These are phyloP conservation scores for Leucosporidium creatinivorum DNA, from an alignment of 768 basidiomycete genomes.

Conservation along the genomic window DNA sequence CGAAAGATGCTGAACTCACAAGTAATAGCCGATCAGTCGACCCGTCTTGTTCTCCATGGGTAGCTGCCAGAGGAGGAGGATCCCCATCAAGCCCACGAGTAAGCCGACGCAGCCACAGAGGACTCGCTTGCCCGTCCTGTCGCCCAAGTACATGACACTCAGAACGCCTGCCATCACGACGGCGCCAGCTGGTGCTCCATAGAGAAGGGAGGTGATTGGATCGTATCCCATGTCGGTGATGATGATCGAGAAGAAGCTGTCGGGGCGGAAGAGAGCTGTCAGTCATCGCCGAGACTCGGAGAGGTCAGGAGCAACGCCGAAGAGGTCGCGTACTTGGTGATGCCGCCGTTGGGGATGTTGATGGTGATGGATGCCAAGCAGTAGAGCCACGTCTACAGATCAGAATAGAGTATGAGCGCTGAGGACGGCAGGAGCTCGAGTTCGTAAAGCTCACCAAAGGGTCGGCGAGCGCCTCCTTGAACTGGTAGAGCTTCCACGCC, in stretches of 20 bases:
- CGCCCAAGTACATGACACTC: constrained; percentile 14
- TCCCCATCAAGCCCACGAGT: constrained; percentile 7
- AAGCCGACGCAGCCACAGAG: constrained; percentile 10
- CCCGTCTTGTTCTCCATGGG: constrained; percentile 14
- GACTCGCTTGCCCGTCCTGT: constrained; percentile 3
- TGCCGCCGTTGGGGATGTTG: constrained; percentile 14
- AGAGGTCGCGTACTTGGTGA: constrained; percentile 4
- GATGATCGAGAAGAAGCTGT: constrained; percentile 22
- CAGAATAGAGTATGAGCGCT: too few species aligned
- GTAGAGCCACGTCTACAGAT: constrained; percentile 16
- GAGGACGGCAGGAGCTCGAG: too few species aligned
- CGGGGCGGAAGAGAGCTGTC: neutral
- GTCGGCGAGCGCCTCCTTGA: constrained; percentile 22
- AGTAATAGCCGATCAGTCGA: constrained; percentile 25
- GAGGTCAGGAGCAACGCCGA: neutral
- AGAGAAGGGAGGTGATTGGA: constrained; percentile 16
- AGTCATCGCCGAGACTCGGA: too few species aligned
- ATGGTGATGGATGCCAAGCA: constrained; percentile 15
- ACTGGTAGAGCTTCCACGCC: constrained; percentile 20
- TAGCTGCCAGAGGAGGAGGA: constrained; percentile 22
- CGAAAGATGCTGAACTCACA: constrained; percentile 1
- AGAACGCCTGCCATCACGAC: constrained; percentile 2
- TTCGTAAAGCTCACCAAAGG: constrained; percentile 7
- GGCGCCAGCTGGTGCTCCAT: constrained; percentile 14
- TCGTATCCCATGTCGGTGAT: constrained; percentile 18